Percentiles rank a stretch among this genome's conserved stretches.
Evolutionary conservation across 2,329 filamentous ascomycete genomes (phyloP).

Genomic region (Colletotrichum higginsianum): DNA sequence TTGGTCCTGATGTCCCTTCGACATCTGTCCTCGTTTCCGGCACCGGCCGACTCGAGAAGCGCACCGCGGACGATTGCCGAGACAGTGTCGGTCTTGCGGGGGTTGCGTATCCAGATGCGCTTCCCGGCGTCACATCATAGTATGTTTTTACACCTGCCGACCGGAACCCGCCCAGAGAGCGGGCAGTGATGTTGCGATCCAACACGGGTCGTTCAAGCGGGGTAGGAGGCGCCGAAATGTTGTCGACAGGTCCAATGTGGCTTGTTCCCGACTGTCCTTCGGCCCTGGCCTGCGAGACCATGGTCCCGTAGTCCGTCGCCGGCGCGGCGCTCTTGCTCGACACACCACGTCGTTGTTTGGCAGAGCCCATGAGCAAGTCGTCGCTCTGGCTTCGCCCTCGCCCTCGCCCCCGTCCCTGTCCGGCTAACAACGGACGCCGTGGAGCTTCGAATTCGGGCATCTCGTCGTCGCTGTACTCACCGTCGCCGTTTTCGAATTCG

Average conservation of each 20-base stretch:
- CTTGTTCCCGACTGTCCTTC: conserved; percentile 36
- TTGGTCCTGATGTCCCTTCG: conserved; percentile 76
- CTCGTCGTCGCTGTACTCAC: conserved; percentile 49
- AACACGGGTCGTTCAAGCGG: conserved; percentile 33
- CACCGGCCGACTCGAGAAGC: conserved; percentile 81
- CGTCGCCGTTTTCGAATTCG: conserved; percentile 53
- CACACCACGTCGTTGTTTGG: conserved; percentile 38
- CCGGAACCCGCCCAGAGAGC: conserved; percentile 35
- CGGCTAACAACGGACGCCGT: conserved; percentile 42
- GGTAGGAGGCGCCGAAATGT: conserved; percentile 35
- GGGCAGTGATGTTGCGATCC: conserved; percentile 36
- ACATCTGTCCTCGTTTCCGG: conserved; percentile 78
- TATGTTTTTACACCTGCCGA: conserved; percentile 34
- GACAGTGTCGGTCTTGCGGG: conserved; percentile 63
- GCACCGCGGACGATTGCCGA: conserved; percentile 67
- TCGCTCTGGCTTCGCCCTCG: conserved; percentile 42
- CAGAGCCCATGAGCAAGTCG: conserved; percentile 29
- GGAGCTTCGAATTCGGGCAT: conserved; percentile 42
- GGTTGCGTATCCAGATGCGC: conserved; percentile 41
- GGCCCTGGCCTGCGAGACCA: conserved; percentile 39
- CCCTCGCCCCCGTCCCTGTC: conserved; percentile 30
- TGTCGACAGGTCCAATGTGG: conserved; percentile 22
- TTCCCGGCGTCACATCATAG: conserved; percentile 16
- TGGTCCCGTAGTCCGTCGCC: conserved; percentile 47
- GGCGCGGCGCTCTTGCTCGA: conserved; percentile 33